Conservation (phyloP, 257 asterid species). For the Fraxinus quadrangulata region DNA sequence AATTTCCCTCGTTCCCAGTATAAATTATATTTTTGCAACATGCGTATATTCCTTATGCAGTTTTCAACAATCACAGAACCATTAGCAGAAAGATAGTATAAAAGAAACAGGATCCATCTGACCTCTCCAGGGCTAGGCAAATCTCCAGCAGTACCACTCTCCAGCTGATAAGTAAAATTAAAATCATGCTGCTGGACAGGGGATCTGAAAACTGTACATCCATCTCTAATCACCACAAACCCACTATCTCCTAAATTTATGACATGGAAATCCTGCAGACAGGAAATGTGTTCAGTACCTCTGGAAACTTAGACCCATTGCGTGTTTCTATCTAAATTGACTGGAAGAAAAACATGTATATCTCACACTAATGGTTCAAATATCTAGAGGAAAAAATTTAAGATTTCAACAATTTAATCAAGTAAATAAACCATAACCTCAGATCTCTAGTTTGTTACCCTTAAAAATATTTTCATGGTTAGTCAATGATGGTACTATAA, state of each 20-base stretch:
- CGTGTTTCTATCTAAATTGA: background rate
- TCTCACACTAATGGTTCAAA: too few relatives aligned
- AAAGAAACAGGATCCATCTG: slow-evolving; percentile 13
- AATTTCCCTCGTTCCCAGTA: background rate
- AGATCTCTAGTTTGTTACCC: background rate
- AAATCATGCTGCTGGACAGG: slow-evolving; percentile 96
- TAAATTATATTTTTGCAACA: background rate
- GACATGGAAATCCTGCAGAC: slow-evolving; percentile 76
- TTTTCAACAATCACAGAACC: background rate
- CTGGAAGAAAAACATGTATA: background rate
- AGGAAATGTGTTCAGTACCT: background rate
- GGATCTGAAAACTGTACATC: slow-evolving; percentile 75
- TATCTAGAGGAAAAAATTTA: background rate
- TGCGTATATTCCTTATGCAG: background rate
- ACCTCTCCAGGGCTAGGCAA: slow-evolving; percentile 97
- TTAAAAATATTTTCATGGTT: background rate
- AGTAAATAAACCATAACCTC: background rate
- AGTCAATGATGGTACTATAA: background rate
- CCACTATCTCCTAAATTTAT: slow-evolving; percentile 95
- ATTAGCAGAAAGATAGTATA: background rate
- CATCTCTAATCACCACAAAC: slow-evolving; percentile 91
- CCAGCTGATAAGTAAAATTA: slow-evolving; percentile 84
- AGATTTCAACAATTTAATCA: slow-evolving; percentile 3
- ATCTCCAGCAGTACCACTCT: slow-evolving; percentile 76
- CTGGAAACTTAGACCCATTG: background rate